These are phyloP conservation scores for Didymella lethalis DNA, from an alignment of 2,329 filamentous ascomycete species.

Conservation along the genomic window DNA sequence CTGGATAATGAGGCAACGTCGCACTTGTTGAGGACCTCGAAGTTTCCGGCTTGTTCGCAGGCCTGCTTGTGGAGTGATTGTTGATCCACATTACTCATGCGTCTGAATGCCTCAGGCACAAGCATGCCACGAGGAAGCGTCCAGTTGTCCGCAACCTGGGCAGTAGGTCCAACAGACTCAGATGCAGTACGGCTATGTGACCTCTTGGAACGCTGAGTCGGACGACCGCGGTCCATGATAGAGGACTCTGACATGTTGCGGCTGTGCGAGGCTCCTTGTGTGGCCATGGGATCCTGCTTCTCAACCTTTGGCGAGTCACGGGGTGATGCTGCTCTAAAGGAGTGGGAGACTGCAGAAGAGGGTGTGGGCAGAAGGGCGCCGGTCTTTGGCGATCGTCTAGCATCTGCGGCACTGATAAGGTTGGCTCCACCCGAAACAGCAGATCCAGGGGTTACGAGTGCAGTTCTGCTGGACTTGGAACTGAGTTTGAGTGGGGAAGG, in stretches of 20 bases:
- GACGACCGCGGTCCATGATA: constrained; percentile 50
- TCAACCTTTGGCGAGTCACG: constrained; percentile 45
- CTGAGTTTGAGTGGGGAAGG: constrained; percentile 44
- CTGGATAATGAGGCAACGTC: constrained; percentile 64
- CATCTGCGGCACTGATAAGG: constrained; percentile 40
- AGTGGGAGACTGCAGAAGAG: constrained; percentile 43
- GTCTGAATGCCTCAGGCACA: constrained; percentile 44
- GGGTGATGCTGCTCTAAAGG: constrained; percentile 44
- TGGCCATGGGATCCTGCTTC: constrained; percentile 37
- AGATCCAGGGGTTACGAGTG: constrained; percentile 44
- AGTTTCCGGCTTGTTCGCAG: constrained; percentile 50
- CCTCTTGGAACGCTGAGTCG: constrained; percentile 45
- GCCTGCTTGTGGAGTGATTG: constrained; percentile 51
- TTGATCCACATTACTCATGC: constrained; percentile 48
- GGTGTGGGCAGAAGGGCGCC: constrained; percentile 39
- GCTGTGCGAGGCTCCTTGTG: constrained; percentile 32
- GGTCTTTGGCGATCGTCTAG: constrained; percentile 44
- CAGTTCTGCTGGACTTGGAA: constrained; percentile 43
- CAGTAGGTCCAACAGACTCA: constrained; percentile 40
- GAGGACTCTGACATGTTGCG: constrained; percentile 50
- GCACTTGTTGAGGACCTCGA: constrained; percentile 51
- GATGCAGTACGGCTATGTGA: constrained; percentile 45
- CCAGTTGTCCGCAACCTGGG: constrained; percentile 43
- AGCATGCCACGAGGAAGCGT: constrained; percentile 50
- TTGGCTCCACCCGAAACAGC: constrained; percentile 35